Percentiles rank a stretch among this genome's conserved stretches.
Evolutionary conservation across 306 rosid genomes (phyloP).

Genomic region (Lablab purpureus): DNA sequence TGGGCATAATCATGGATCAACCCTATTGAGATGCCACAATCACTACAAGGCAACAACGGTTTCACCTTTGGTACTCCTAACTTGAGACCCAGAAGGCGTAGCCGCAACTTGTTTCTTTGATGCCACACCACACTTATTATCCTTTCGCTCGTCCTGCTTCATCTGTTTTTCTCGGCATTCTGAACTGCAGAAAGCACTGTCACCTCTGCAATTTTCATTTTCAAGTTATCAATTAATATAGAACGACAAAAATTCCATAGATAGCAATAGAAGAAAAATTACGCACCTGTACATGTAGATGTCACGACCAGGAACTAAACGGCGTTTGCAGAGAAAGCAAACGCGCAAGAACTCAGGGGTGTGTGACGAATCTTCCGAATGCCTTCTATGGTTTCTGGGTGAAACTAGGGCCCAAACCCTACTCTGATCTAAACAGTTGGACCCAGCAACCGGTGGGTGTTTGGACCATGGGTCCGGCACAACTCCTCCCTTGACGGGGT

Average conservation of each 20-base stretch:
- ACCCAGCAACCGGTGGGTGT: constrained; percentile 17
- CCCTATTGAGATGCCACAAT: constrained; percentile 1
- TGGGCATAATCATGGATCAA: background rate
- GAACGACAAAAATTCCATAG: background rate
- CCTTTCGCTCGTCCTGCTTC: constrained; percentile 80
- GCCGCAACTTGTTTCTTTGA: constrained; percentile 58
- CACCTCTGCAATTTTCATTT: constrained; percentile 67
- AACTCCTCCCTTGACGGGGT: constrained; percentile 10
- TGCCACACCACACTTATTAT: constrained; percentile 63
- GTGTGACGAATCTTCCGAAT: constrained; percentile 53
- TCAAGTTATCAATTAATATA: background rate
- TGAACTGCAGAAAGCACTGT: constrained; percentile 83
- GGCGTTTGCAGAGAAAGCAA: constrained; percentile 84
- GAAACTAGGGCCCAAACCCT: constrained; percentile 45
- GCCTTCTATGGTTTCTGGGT: constrained; percentile 56
- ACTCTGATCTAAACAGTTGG: constrained; percentile 52
- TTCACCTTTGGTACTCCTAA: constrained; percentile 57
- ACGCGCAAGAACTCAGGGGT: constrained; percentile 67
- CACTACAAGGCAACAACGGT: constrained; percentile 63
- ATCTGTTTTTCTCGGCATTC: constrained; percentile 93
- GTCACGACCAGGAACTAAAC: constrained; percentile 77
- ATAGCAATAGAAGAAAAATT: background rate
- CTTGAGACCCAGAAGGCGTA: constrained; percentile 50
- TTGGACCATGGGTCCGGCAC: constrained; percentile 14
- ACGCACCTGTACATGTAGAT: constrained; percentile 89